Evolutionary conservation across 495 filamentous ascomycete species (phyloP).

Genomic region (Penicillium fimorum): DNA sequence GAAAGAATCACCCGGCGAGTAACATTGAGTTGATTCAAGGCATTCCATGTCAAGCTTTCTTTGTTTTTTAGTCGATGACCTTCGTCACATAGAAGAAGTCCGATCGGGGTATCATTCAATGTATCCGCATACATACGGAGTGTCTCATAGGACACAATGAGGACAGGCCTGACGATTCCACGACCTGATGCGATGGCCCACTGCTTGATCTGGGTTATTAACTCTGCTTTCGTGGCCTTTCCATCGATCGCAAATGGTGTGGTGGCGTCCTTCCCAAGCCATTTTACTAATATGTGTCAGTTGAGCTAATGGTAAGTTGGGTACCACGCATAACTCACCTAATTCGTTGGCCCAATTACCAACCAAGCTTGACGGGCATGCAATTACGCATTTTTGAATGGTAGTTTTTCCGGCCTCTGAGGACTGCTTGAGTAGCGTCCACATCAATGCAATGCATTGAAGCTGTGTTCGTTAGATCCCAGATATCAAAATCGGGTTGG

Average conservation of each 20-base stretch:
- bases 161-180: constrained; percentile 87
- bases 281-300: constrained; percentile 52
- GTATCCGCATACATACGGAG: constrained; percentile 88
- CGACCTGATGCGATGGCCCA: constrained; percentile 91
- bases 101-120: constrained; percentile 81
- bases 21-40: constrained; percentile 87
- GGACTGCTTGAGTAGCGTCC: constrained; percentile 94
- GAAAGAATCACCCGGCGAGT: constrained; percentile 90
- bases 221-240: constrained; percentile 91
- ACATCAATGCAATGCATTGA: constrained; percentile 81
- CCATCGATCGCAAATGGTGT: constrained; percentile 96
- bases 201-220: constrained; percentile 84
- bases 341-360: constrained; percentile 97
- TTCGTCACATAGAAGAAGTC: constrained; percentile 95
- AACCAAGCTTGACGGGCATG: constrained; percentile 96
- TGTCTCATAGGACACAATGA: constrained; percentile 99
- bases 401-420: constrained; percentile 89
- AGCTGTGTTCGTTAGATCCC: constrained; percentile 49
- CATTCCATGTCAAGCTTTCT: constrained; percentile 90
- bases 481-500: background rate
- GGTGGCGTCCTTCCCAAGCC: constrained; percentile 89
- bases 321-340: constrained; percentile 9
- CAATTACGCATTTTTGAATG: constrained; percentile 97
- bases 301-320: background rate
- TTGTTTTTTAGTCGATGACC: constrained; percentile 98